Percentiles rank a stretch among this genome's conserved stretches.
Conservation (phyloP, 2,329 filamentous ascomycete genomes). For the Paraphoma sp. region DNA sequence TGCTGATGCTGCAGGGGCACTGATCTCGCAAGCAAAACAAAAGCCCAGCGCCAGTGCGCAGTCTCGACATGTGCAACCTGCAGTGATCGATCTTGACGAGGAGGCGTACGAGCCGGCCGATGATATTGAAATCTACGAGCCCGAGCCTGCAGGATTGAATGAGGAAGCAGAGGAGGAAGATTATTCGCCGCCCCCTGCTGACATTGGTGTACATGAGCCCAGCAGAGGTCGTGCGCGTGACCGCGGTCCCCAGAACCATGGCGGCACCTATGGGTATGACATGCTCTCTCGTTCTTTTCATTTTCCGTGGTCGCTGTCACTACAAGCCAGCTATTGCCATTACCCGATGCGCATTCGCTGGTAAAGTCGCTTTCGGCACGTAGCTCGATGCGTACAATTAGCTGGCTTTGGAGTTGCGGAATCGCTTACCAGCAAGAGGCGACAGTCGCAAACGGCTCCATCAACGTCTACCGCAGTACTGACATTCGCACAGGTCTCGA, state of each 20-base stretch:
- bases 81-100: constrained; percentile 47
- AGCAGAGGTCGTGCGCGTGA: constrained; percentile 33
- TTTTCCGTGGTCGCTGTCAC: constrained; percentile 8
- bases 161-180: constrained; percentile 50
- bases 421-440: too few relatives aligned
- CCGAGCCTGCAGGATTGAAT: constrained; percentile 32
- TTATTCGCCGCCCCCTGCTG: constrained; percentile 55
- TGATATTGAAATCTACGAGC: constrained; percentile 49
- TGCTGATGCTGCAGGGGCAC: constrained; percentile 40
- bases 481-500: constrained; percentile 34
- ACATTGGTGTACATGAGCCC: constrained; percentile 37
- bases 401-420: too few relatives aligned
- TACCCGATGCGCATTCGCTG: too few relatives aligned
- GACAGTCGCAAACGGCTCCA: background rate
- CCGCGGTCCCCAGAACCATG: constrained; percentile 21
- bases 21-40: constrained; percentile 35
- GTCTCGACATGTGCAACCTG: constrained; percentile 19
- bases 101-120: constrained; percentile 48
- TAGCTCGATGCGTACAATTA: too few relatives aligned
- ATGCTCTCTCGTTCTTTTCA: background rate
- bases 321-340: background rate
- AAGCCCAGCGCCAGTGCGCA: constrained; percentile 25
- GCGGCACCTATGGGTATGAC: constrained; percentile 42
- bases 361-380: too few relatives aligned
- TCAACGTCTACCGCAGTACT: constrained; percentile 6